A percentile compares a stretch with the other conserved stretches of the same genome.
Conservation (phyloP, 805 yeast species). For the Candida ficus region DNA sequence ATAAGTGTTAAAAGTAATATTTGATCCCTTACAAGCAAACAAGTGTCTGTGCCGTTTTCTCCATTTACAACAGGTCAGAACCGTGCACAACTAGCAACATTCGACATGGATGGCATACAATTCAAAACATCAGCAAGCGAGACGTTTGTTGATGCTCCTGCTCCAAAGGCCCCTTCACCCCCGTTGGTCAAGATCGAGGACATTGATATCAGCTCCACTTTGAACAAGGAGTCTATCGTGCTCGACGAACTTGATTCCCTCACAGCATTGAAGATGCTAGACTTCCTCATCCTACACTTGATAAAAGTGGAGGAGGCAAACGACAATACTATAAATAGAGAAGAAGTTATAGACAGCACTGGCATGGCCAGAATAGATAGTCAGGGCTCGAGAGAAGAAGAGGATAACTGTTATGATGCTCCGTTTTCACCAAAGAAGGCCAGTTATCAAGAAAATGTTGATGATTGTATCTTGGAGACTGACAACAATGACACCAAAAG, state of each 20-base stretch:
- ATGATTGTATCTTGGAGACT: neutral
- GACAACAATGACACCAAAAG: neutral
- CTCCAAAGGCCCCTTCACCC: slow-evolving; percentile 10
- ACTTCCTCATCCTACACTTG: slow-evolving; percentile 3
- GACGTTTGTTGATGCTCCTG: slow-evolving; percentile 5
- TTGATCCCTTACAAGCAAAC: no score
- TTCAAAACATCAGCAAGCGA: slow-evolving; percentile 1
- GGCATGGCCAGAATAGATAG: neutral
- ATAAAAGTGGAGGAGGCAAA: neutral
- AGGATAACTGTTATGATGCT: slow-evolving; percentile 2
- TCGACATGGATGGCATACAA: slow-evolving; percentile 6
- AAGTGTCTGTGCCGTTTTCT: no score
- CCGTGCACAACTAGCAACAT: no score
- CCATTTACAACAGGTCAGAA: no score
- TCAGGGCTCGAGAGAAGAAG: slow-evolving; percentile 1
- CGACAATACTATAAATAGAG: no score
- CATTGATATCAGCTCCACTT: slow-evolving; percentile 9
- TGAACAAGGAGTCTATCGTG: neutral
- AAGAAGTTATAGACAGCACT: neutral
- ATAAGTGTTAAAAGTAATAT: no score
- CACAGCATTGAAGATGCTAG: slow-evolving; percentile 10
- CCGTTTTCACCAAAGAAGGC: slow-evolving; percentile 19
- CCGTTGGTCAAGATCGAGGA: slow-evolving; percentile 7
- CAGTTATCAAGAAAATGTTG: neutral
- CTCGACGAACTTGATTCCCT: slow-evolving; percentile 7